phyloP scores from a whole-genome alignment of 2,329 filamentous ascomycete genomes.

The Pseudovirgaria hyperparasitica region DNA sequence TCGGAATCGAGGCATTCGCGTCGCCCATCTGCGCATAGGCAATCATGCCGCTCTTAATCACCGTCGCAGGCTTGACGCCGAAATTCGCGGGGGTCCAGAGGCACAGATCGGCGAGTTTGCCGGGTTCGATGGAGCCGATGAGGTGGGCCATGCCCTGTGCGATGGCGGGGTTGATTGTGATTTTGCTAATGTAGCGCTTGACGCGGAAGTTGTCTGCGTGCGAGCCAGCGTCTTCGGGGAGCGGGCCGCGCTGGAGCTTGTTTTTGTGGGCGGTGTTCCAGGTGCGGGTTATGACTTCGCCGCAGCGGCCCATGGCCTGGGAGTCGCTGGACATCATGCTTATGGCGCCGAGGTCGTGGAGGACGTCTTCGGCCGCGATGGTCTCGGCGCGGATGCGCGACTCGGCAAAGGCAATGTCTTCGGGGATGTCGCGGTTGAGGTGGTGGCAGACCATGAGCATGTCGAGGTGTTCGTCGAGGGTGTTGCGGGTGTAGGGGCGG shows the following conservation, averaged over 20 bases:
- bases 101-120: constrained; percentile 81
- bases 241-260: constrained; percentile 64
- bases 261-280: constrained; percentile 99
- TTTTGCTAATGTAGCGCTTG: constrained; percentile 88
- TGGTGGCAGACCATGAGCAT: constrained; percentile 99
- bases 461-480: constrained; percentile 89
- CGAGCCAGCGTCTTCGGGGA: constrained; percentile 67
- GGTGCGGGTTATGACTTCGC: constrained; percentile 82
- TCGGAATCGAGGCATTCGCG: constrained; percentile 55
- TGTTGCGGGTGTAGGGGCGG: constrained; percentile 79
- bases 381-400: constrained; percentile 90
- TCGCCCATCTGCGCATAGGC: constrained; percentile 65
- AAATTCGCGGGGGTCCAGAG: constrained; percentile 79
- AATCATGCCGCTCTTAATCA: constrained; percentile 83
- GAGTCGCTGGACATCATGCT: constrained; percentile 96
- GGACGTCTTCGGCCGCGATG: constrained; percentile 89
- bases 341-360: constrained; percentile 90
- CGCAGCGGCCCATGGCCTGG: constrained; percentile 93
- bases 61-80: constrained; percentile 67
- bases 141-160: constrained; percentile 83
- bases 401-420: constrained; percentile 92
- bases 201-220: constrained; percentile 83
- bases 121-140: constrained; percentile 75
- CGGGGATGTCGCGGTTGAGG: constrained; percentile 79
- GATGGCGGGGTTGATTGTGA: constrained; percentile 87